A percentile compares a stretch with the other conserved stretches of the same genome.
Evolutionary conservation across 192 early-diverging fungal genomes (phyloP).

Genomic region (Backusella macrospora): DNA sequence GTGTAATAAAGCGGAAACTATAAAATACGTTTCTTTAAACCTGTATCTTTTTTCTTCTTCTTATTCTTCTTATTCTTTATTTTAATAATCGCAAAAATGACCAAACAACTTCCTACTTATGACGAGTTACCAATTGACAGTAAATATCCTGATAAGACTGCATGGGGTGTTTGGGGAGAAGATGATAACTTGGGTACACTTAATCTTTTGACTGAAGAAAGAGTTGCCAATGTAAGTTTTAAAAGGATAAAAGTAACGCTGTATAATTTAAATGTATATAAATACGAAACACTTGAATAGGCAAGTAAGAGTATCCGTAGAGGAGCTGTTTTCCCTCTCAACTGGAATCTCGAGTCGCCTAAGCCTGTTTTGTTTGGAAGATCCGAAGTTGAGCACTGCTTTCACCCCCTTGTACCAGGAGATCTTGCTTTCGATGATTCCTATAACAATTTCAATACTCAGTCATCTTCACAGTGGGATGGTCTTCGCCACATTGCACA

Average conservation of each 20-base stretch:
- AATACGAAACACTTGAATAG: background rate
- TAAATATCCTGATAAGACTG: constrained; percentile 29
- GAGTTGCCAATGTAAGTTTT: constrained; percentile 18
- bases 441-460: constrained; percentile 39
- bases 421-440: constrained; percentile 29
- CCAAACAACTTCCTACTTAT: constrained; percentile 26
- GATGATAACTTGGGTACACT: constrained; percentile 39
- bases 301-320: constrained; percentile 27
- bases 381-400: background rate
- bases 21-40: background rate
- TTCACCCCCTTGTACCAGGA: constrained; percentile 22
- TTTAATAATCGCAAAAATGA: background rate
- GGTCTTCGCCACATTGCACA: constrained; percentile 33
- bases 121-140: constrained; percentile 38
- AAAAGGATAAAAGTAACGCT: background rate
- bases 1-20: too few species aligned
- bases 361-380: constrained; percentile 18
- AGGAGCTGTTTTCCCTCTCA: constrained; percentile 36
- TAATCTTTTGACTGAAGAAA: constrained; percentile 30
- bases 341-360: constrained; percentile 35
- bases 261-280: background rate
- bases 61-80: background rate
- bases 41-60: background rate
- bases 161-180: constrained; percentile 42
- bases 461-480: constrained; percentile 43